Conservation (phyloP, 2,329 filamentous ascomycete species). For the Alternaria sp. region DNA sequence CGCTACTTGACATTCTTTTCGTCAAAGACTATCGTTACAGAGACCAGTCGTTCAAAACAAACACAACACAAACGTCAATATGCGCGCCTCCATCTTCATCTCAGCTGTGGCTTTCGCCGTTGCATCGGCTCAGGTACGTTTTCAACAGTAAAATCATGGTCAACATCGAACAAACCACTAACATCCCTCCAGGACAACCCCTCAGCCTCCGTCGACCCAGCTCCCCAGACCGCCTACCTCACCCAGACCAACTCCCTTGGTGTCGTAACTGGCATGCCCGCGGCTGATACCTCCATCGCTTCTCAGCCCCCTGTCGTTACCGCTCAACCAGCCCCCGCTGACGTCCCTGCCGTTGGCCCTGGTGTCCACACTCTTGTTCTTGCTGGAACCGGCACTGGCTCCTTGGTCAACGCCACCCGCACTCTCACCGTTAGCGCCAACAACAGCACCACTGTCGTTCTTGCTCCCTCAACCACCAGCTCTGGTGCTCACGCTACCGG, state of each 20-base stretch:
- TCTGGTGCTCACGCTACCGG: slow-evolving; percentile 22
- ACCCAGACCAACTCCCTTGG: slow-evolving; percentile 47
- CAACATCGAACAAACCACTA: not conserved
- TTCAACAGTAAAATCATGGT: slow-evolving; percentile 19
- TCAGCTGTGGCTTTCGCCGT: slow-evolving; percentile 42
- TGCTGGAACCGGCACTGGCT: slow-evolving; percentile 32
- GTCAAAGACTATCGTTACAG: slow-evolving; percentile 25
- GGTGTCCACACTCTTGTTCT: slow-evolving; percentile 49
- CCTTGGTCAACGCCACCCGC: slow-evolving; percentile 40
- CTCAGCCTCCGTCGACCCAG: slow-evolving; percentile 34
- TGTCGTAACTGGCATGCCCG: slow-evolving; percentile 44
- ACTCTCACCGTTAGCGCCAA: slow-evolving; percentile 46
- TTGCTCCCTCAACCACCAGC: slow-evolving; percentile 24
- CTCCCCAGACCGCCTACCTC: slow-evolving; percentile 43
- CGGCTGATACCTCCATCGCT: slow-evolving; percentile 36
- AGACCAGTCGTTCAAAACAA: slow-evolving; percentile 20
- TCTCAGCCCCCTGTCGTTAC: slow-evolving; percentile 36
- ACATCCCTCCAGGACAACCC: slow-evolving; percentile 17
- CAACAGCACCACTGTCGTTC: slow-evolving; percentile 46
- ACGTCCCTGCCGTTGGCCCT: slow-evolving; percentile 49
- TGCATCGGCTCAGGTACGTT: slow-evolving; percentile 42
- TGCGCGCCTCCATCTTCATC: slow-evolving; percentile 46
- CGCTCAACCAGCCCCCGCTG: slow-evolving; percentile 38
- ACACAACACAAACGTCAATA: slow-evolving; percentile 30
- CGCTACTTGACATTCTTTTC: slow-evolving; percentile 22